Percentiles rank a stretch among this genome's conserved stretches.
Evolutionary conservation across 768 basidiomycete species (phyloP).

Genomic region (Calocybe cyanea): DNA sequence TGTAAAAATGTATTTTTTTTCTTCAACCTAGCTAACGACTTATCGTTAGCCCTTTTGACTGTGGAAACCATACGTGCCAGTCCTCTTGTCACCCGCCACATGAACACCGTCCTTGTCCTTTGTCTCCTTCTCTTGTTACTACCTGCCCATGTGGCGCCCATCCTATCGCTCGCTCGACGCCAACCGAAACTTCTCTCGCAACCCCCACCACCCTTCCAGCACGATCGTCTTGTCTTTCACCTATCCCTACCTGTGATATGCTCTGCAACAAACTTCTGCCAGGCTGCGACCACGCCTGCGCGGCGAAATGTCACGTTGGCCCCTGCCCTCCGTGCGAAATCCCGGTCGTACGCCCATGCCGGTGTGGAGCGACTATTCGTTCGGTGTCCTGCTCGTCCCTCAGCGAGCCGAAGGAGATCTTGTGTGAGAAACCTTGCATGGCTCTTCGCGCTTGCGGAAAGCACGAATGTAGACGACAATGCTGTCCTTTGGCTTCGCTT

Average conservation of each 20-base stretch:
- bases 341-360: conserved; percentile 70
- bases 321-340: conserved; percentile 78
- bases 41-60: conserved; percentile 61
- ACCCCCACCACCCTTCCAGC: conserved; percentile 34
- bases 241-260: conserved; percentile 76
- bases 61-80: conserved; percentile 71
- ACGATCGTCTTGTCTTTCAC: conserved; percentile 60
- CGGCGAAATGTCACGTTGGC: conserved; percentile 67
- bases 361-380: conserved; percentile 73
- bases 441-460: conserved; percentile 80
- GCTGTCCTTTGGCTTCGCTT: conserved; percentile 83
- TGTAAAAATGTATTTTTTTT: conserved; percentile 13
- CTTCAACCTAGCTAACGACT: conserved; percentile 1
- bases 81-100: conserved; percentile 75
- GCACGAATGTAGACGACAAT: conserved; percentile 80
- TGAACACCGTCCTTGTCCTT: conserved; percentile 60
- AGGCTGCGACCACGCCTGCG: conserved; percentile 74
- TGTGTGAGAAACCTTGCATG: conserved; percentile 78
- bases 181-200: conserved; percentile 22
- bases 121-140: conserved; percentile 60
- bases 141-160: conserved; percentile 83
- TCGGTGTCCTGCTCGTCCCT: conserved; percentile 52
- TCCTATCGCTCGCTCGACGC: conserved; percentile 37
- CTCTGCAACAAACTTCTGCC: conserved; percentile 61
- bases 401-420: conserved; percentile 47